phyloP scores from a whole-genome alignment of 164 flowering plant genomes.

The Aristolochia contorta region DNA sequence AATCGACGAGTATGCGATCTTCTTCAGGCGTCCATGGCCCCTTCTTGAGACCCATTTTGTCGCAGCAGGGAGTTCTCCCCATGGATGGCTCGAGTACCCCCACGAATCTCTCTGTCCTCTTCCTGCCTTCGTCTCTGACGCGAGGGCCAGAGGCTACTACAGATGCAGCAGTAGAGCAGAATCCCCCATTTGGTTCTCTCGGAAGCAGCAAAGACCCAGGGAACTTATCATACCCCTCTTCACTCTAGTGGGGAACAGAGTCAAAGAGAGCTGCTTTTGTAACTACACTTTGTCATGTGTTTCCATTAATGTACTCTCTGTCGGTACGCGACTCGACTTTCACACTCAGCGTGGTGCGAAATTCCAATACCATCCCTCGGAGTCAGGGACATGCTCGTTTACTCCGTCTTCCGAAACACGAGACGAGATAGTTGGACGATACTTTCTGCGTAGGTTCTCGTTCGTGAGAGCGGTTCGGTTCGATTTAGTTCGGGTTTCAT shows the following conservation, averaged over 20 bases:
- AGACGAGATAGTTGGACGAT: no score
- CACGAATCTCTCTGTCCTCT: background rate
- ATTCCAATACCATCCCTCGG: no score
- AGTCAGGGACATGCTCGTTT: no score
- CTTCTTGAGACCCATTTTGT: conserved; percentile 8
- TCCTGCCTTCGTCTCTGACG: background rate
- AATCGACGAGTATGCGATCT: conserved; percentile 6
- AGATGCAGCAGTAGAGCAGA: background rate
- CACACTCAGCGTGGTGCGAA: no score
- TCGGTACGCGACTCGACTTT: no score
- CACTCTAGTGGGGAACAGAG: background rate
- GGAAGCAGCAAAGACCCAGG: no score
- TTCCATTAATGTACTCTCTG: background rate
- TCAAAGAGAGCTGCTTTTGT: background rate
- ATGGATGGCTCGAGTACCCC: background rate
- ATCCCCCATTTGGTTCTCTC: background rate
- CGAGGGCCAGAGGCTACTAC: background rate
- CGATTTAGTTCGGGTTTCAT: no score
- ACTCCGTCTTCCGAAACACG: no score
- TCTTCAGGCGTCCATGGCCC: conserved; percentile 12
- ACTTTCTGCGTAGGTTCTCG: no score
- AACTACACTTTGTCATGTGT: background rate
- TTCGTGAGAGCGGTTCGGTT: no score
- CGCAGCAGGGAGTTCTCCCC: conserved; percentile 8
- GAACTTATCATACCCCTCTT: background rate